Conservation (phyloP, 176 grass and related monocot species). For the Bothriochloa decipiens region DNA sequence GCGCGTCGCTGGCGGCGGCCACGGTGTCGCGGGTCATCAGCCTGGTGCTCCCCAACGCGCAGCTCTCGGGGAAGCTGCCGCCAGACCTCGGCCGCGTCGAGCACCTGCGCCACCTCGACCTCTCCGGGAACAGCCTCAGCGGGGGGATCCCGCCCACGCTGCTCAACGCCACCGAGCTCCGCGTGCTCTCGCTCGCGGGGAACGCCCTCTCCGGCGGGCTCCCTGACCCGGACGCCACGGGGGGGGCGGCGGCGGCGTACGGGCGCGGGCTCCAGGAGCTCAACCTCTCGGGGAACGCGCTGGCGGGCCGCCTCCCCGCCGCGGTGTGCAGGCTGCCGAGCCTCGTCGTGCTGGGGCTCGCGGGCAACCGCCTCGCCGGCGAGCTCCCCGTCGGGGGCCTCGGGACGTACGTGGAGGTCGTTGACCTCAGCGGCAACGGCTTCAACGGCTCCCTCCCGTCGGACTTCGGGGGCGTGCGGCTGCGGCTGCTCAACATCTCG, state of each 20-base stretch:
- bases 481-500: slow-evolving; percentile 72
- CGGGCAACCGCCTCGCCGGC: slow-evolving; percentile 66
- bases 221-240: slow-evolving; percentile 38
- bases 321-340: slow-evolving; percentile 48
- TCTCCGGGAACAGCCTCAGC: slow-evolving; percentile 72
- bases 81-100: slow-evolving; percentile 67
- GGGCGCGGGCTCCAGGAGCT: slow-evolving; percentile 56
- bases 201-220: slow-evolving; percentile 64
- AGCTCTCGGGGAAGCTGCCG: slow-evolving; percentile 52
- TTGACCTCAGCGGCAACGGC: slow-evolving; percentile 75
- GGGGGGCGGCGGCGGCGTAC: neutral
- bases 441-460: slow-evolving; percentile 65
- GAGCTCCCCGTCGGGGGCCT: slow-evolving; percentile 59
- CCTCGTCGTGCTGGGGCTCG: slow-evolving; percentile 62
- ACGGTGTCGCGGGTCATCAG: slow-evolving; percentile 84
- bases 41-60: slow-evolving; percentile 65
- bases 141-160: slow-evolving; percentile 53
- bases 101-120: slow-evolving; percentile 89
- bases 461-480: slow-evolving; percentile 54
- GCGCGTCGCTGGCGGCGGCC: slow-evolving; percentile 34
- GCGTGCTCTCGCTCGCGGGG: slow-evolving; percentile 64
- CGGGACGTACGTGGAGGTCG: slow-evolving; percentile 45
- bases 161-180: slow-evolving; percentile 72
- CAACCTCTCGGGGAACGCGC: slow-evolving; percentile 80
- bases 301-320: slow-evolving; percentile 54